phyloP scores from a whole-genome alignment of 305 asterid species.

The Fraxinus sp. region DNA sequence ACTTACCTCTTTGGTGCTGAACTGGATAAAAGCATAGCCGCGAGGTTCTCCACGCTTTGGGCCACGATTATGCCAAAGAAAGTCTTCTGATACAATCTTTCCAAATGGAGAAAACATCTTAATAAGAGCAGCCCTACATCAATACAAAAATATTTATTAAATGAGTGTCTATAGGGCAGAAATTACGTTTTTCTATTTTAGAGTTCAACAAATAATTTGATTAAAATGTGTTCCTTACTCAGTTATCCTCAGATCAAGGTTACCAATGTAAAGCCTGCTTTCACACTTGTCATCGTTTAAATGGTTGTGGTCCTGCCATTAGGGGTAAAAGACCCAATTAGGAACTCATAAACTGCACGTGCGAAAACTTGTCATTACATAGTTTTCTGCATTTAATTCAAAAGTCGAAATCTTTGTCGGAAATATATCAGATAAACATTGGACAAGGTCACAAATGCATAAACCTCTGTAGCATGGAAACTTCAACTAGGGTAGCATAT shows the following conservation, averaged over 20 bases:
- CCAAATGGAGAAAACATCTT: slow-evolving; percentile 86
- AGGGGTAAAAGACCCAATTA: neutral
- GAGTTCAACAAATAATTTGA: neutral
- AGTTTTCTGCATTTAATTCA: neutral
- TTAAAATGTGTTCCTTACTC: slow-evolving; percentile 39
- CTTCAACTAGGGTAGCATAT: too few relatives aligned
- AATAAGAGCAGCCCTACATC: slow-evolving; percentile 68
- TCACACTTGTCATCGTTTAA: slow-evolving; percentile 51
- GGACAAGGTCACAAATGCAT: neutral
- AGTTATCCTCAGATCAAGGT: slow-evolving; percentile 81
- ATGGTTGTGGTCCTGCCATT: slow-evolving; percentile 18
- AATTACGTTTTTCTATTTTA: neutral
- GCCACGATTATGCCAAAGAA: slow-evolving; percentile 92
- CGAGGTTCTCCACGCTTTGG: slow-evolving; percentile 82
- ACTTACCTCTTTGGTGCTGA: slow-evolving; percentile 79
- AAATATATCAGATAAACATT: neutral
- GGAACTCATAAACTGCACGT: neutral
- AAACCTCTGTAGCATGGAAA: too few relatives aligned
- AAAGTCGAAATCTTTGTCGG: neutral
- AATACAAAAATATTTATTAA: neutral
- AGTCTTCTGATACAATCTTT: slow-evolving; percentile 75
- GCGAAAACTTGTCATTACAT: neutral
- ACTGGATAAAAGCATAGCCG: slow-evolving; percentile 72
- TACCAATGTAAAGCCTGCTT: slow-evolving; percentile 74
- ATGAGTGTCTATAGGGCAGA: neutral